A percentile compares a stretch with the other conserved stretches of the same genome.
These are phyloP conservation scores for Diaporthe longicolla DNA, from an alignment of 2,329 filamentous ascomycete genomes.

Conservation along the genomic window DNA sequence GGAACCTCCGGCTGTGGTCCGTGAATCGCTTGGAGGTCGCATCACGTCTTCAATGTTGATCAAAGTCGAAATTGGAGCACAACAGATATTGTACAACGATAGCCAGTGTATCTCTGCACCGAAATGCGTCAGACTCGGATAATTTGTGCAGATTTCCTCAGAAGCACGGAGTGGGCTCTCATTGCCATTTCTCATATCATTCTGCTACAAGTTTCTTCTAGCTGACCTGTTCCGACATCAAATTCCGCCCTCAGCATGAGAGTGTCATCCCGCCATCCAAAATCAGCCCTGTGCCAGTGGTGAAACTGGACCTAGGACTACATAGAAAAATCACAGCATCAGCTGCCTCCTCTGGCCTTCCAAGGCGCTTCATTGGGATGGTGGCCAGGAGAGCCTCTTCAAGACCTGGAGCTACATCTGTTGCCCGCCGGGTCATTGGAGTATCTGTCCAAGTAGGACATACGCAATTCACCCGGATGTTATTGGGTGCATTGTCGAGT, in stretches of 20 bases:
- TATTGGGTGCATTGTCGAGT: constrained; percentile 32
- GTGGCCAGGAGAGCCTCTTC: constrained; percentile 32
- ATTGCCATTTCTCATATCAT: too few species aligned
- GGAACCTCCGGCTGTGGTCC: too few species aligned
- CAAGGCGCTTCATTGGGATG: constrained; percentile 32
- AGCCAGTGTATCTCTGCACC: too few species aligned
- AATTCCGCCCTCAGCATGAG: constrained; percentile 2
- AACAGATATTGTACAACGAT: too few species aligned
- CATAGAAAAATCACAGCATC: constrained; percentile 35
- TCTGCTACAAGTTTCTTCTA: too few species aligned
- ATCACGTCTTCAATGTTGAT: too few species aligned
- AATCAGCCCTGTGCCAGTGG: constrained; percentile 16
- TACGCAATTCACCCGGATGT: constrained; percentile 30
- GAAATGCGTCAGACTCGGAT: too few species aligned
- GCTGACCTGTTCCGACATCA: too few species aligned
- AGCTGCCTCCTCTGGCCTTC: constrained; percentile 34
- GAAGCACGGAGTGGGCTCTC: too few species aligned
- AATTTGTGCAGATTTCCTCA: too few species aligned
- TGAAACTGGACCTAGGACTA: constrained; percentile 31
- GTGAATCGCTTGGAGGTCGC: too few species aligned
- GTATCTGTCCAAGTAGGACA: constrained; percentile 37
- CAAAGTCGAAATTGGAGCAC: too few species aligned
- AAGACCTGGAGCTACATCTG: constrained; percentile 34
- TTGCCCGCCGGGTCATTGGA: constrained; percentile 35
- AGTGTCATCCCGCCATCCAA: constrained; percentile 35